Evolutionary conservation across 768 basidiomycete species (phyloP).

Genomic region (Punctularia strigosozonata): DNA sequence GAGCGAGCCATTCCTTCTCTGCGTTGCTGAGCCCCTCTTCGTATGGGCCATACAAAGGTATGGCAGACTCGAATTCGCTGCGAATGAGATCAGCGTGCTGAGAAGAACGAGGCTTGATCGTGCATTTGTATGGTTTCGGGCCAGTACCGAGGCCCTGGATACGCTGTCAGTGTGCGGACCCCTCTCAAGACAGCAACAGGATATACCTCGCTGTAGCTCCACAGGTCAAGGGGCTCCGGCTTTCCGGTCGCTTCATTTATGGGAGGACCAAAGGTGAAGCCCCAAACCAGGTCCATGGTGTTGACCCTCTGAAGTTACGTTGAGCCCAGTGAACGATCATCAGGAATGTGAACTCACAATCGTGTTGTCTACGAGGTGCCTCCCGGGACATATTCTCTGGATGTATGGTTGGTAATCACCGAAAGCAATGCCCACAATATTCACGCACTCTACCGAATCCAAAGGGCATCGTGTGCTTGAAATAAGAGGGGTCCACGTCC

Average conservation of each 20-base stretch:
- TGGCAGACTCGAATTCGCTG: too few species aligned
- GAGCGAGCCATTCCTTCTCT: too few species aligned
- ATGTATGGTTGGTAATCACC: not conserved
- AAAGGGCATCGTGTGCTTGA: not conserved
- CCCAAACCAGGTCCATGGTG: slow-evolving; percentile 1
- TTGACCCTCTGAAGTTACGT: not conserved
- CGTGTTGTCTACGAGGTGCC: not conserved
- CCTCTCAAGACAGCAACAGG: too few species aligned
- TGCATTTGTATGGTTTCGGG: too few species aligned
- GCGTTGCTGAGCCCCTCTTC: too few species aligned
- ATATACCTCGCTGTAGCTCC: not conserved
- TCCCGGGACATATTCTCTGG: not conserved
- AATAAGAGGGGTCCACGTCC: not conserved
- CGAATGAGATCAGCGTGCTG: too few species aligned
- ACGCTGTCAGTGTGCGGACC: too few species aligned
- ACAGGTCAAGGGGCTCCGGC: not conserved
- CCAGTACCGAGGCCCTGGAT: too few species aligned
- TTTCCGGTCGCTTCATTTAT: not conserved
- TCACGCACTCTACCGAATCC: not conserved
- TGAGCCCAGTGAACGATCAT: not conserved
- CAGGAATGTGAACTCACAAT: not conserved
- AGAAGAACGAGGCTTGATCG: too few species aligned
- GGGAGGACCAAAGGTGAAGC: not conserved
- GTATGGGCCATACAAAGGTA: too few species aligned
- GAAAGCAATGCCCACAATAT: not conserved